phyloP scores from a whole-genome alignment of 768 basidiomycete genomes.

The Phylloporus scabripes region DNA sequence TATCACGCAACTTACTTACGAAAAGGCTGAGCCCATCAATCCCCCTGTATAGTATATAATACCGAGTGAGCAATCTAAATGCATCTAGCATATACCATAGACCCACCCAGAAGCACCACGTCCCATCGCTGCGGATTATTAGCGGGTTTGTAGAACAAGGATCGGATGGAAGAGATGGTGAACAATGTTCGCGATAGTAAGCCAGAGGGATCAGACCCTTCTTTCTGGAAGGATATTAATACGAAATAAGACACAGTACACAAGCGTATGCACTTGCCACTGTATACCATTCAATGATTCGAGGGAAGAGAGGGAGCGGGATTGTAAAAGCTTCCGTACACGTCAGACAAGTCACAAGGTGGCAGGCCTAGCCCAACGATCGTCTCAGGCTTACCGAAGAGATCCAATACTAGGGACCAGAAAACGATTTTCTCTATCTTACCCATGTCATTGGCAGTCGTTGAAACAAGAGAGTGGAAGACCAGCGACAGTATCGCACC shows the following conservation, averaged over 20 bases:
- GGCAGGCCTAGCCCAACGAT: no score
- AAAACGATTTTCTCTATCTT: slow-evolving; percentile 82
- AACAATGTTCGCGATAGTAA: slow-evolving; percentile 69
- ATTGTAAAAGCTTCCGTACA: slow-evolving; percentile 74
- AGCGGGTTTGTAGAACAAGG: slow-evolving; percentile 55
- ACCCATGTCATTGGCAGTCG: slow-evolving; percentile 37
- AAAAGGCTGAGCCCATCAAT: slow-evolving; percentile 90
- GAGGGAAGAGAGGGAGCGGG: slow-evolving; percentile 94
- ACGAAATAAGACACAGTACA: neutral
- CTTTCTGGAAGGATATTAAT: slow-evolving; percentile 43
- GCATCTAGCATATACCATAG: neutral
- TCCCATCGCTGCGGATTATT: slow-evolving; percentile 82
- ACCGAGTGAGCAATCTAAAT: slow-evolving; percentile 6
- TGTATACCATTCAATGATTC: slow-evolving; percentile 92
- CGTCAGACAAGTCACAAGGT: slow-evolving; percentile 8
- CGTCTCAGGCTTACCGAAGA: slow-evolving; percentile 49
- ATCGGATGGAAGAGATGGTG: slow-evolving; percentile 61
- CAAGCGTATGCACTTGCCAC: slow-evolving; percentile 39
- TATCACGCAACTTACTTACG: slow-evolving; percentile 48
- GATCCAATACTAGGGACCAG: slow-evolving; percentile 83
- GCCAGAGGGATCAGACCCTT: slow-evolving; percentile 62
- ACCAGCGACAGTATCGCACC: neutral
- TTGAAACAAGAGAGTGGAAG: neutral
- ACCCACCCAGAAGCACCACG: slow-evolving; percentile 79
- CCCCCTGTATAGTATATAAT: slow-evolving; percentile 46